Evolutionary conservation across 768 basidiomycete genomes (phyloP), one percentile per base, ranked within the genome.

Genomic region (Suillus paluster): DNA sequence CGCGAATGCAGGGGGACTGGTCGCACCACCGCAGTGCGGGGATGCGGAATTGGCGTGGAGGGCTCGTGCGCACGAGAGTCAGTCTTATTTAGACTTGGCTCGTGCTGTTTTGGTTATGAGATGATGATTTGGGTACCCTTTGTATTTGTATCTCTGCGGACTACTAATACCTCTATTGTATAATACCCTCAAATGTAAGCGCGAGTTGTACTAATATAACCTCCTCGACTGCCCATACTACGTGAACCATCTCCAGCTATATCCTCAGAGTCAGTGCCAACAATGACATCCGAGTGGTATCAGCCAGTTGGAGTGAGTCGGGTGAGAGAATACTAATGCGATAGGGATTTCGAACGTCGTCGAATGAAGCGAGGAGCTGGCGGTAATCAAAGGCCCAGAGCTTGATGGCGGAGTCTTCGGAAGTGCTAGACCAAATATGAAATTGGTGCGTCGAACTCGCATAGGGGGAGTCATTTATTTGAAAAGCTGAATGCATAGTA

Each of bases 31-130:
- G 94, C 55, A 89, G 89, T 25, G 92, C 92, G 2, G 94, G 94
- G 1, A 91, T 95, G 86, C 81, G 87, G 63, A 94, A 96, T 72
- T 97, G 92, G 90, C 82, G 93, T 57, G 93, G 93, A 5, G 95
- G 95, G 0, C 79, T 96, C 41, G 80, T 91, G 36, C 83, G 94
- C 72, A 91, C 92, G 21, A 83, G 85, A 60, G 86, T 94, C 74
- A 91, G 84, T 68, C 84, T 95, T 67, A 94, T 94, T 60, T 94
- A 75, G 78, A 45, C 33, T 41, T 30, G 60, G 34, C 62, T 36
- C 45, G 45, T 63, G 44, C 14, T 60, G 12, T n/a, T 19, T 17
- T 49, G 25, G 10, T 30, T 38, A 30, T 50, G 27, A 33, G 49
- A n/a, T 17, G 17, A 49, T 17, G 25, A 30, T n/a, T 30, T 6